Percentiles rank a stretch among this genome's conserved stretches.
Conservation (phyloP, 129 eudicot species). For the Solidago caesia region DNA sequence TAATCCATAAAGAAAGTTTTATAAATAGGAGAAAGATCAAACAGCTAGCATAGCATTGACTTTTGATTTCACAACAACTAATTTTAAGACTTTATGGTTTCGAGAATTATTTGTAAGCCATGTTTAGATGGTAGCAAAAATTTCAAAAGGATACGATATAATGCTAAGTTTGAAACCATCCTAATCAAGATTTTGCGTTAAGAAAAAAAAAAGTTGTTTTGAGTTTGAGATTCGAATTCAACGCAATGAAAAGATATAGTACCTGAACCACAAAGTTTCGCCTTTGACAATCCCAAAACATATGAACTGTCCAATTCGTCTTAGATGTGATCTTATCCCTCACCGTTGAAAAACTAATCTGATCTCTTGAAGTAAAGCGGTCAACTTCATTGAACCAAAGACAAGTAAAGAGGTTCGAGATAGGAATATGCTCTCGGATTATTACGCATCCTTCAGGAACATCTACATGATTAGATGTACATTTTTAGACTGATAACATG, state of each 20-base stretch:
- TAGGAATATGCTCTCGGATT: constrained; percentile 85
- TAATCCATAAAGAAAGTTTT: constrained; percentile 7
- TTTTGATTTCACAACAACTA: not conserved
- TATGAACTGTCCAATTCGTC: constrained; percentile 77
- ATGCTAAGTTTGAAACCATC: not conserved
- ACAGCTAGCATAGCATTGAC: constrained; percentile 21
- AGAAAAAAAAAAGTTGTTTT: not conserved
- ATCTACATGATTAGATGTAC: constrained; percentile 41
- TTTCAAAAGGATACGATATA: not conserved
- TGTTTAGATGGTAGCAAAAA: not conserved
- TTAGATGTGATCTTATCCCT: constrained; percentile 72
- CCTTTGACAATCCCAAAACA: constrained; percentile 94
- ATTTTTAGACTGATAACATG: not conserved
- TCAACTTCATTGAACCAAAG: constrained; percentile 99
- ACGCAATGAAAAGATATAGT: not conserved
- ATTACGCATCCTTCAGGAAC: constrained; percentile 98
- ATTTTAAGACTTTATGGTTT: not conserved
- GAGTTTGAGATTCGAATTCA: not conserved
- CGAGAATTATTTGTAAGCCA: not conserved
- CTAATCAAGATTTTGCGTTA: not conserved
- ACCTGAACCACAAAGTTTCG: constrained; percentile 95
- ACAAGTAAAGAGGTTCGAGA: constrained; percentile 88
- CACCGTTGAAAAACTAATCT: constrained; percentile 86
- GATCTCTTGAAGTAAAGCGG: constrained; percentile 93
- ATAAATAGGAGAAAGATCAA: constrained; percentile 6